A percentile compares a stretch with the other conserved stretches of the same genome.
Conservation (phyloP, 176 grass and related monocot species). For the Rhipidocladum racemiflorum region DNA sequence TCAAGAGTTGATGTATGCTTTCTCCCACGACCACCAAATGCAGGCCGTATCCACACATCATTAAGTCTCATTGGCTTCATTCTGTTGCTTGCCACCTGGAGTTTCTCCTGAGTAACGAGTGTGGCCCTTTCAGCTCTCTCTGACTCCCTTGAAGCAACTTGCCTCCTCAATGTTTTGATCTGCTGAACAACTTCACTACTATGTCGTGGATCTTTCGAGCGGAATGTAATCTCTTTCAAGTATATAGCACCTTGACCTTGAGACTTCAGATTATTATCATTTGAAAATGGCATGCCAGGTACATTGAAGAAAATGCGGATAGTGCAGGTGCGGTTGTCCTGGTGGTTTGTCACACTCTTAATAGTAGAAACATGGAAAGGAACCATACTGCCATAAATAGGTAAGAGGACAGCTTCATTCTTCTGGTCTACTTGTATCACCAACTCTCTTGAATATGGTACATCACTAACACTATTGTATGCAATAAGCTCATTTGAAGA, state of each 20-base stretch:
- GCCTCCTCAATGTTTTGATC: conserved; percentile 81
- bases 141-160: conserved; percentile 79
- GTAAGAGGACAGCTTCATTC: conserved; percentile 84
- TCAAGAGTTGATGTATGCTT: conserved; percentile 73
- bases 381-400: conserved; percentile 80
- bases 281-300: conserved; percentile 76
- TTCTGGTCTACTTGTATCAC: conserved; percentile 83
- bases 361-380: conserved; percentile 92
- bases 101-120: conserved; percentile 87
- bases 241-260: conserved; percentile 58
- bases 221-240: conserved; percentile 78
- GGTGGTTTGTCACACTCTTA: conserved; percentile 74
- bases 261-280: conserved; percentile 62
- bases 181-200: conserved; percentile 86
- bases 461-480: conserved; percentile 75
- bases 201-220: conserved; percentile 58
- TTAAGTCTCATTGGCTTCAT: conserved; percentile 67
- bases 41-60: conserved; percentile 83
- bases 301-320: conserved; percentile 82
- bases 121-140: conserved; percentile 90
- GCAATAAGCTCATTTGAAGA: conserved; percentile 69
- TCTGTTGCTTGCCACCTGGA: conserved; percentile 60
- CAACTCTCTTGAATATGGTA: conserved; percentile 61
- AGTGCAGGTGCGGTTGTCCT: conserved; percentile 69
- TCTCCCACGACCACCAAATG: conserved; percentile 73